These are phyloP conservation scores for Sutorius australiensis DNA, from an alignment of 768 basidiomycete species.

Conservation along the genomic window DNA sequence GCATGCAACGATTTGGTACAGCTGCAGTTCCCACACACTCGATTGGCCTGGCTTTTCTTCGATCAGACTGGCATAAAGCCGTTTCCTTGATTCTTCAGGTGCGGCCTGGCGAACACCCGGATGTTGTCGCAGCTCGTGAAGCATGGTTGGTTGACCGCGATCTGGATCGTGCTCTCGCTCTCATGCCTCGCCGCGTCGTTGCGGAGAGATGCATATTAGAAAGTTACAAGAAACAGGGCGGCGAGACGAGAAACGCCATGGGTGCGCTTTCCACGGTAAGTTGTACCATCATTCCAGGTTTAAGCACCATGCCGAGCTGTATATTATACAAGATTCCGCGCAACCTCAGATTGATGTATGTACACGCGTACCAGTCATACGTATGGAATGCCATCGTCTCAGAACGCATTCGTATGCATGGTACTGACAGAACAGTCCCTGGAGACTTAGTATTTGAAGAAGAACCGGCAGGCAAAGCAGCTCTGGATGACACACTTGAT, in stretches of 20 bases:
- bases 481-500: conserved; percentile 28
- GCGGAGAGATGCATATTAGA: conserved; percentile 93
- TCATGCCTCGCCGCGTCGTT: conserved; percentile 88
- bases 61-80: conserved; percentile 88
- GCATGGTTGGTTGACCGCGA: conserved; percentile 87
- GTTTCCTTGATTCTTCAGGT: conserved; percentile 76
- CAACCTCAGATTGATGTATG: conserved; percentile 94
- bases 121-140: conserved; percentile 76
- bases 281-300: conserved; percentile 1
- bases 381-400: conserved; percentile 98
- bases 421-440: conserved; percentile 66
- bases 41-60: conserved; percentile 86
- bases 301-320: conserved; percentile 2
- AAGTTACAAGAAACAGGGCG: conserved; percentile 77
- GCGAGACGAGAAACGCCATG: conserved; percentile 78
- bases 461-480: conserved; percentile 22
- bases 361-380: conserved; percentile 98
- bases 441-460: conserved; percentile 89
- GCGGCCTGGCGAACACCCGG: conserved; percentile 89
- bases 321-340: conserved; percentile 73
- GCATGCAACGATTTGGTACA: conserved; percentile 99
- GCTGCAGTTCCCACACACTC: conserved; percentile 93
- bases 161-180: conserved; percentile 71
- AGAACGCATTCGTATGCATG: conserved; percentile 80
- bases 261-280: conserved; percentile 81